These are phyloP conservation scores for Lonicera japonica DNA, from an alignment of 129 eudicot species.

Conservation along the genomic window DNA sequence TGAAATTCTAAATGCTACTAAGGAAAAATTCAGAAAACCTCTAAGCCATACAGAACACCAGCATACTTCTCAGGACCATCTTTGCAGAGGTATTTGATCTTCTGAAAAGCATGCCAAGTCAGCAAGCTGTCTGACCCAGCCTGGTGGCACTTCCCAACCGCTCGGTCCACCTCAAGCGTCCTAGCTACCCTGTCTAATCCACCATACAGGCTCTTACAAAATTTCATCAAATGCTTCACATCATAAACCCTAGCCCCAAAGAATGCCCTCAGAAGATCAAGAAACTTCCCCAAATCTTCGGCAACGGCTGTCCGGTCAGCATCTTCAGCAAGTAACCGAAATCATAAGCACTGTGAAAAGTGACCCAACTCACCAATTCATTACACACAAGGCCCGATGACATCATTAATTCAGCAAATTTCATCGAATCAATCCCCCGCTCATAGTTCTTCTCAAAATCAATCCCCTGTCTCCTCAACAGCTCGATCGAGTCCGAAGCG, in stretches of 20 bases:
- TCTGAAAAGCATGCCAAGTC: slow-evolving; percentile 72
- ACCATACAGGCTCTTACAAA: slow-evolving; percentile 57
- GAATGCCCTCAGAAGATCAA: slow-evolving; percentile 29
- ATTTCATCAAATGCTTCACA: slow-evolving; percentile 71
- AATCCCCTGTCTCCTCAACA: slow-evolving; percentile 59
- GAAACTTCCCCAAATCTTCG: slow-evolving; percentile 28
- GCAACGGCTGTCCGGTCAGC: slow-evolving; percentile 38
- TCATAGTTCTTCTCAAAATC: too few relatives aligned
- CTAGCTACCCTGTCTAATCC: slow-evolving; percentile 81
- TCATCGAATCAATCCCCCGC: too few relatives aligned
- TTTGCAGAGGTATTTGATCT: slow-evolving; percentile 38
- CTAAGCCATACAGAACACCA: slow-evolving; percentile 73
- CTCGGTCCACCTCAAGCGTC: too few relatives aligned
- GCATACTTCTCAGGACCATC: slow-evolving; percentile 52
- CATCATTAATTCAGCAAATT: slow-evolving; percentile 60
- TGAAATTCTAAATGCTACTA: too few relatives aligned
- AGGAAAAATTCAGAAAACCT: too few relatives aligned
- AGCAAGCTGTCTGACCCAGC: too few relatives aligned
- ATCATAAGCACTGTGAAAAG: slow-evolving; percentile 80
- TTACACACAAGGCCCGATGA: slow-evolving; percentile 56
- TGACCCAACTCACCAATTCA: slow-evolving; percentile 49
- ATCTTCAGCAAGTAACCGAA: slow-evolving; percentile 65
- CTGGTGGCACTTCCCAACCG: slow-evolving; percentile 75
- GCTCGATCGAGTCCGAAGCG: slow-evolving; percentile 50
- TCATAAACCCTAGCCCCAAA: slow-evolving; percentile 71